Percentiles rank a stretch among this genome's conserved stretches.
These are phyloP conservation scores for Cucumis melo DNA, from an alignment of 306 rosid genomes.

Conservation along the genomic window DNA sequence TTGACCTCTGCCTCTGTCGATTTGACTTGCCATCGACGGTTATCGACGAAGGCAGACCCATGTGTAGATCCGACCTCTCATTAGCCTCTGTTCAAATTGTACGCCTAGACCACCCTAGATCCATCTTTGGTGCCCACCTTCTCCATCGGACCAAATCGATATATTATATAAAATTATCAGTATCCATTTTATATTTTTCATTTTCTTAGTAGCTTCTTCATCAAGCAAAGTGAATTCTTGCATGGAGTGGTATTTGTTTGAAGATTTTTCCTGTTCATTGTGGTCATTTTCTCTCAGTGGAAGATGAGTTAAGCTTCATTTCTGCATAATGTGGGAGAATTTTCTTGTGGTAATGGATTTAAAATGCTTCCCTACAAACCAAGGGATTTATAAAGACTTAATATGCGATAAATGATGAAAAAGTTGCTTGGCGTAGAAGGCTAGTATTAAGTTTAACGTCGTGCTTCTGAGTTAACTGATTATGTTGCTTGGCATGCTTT, in stretches of 20 bases:
- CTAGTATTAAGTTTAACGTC: not conserved
- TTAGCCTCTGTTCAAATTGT: too few relatives aligned
- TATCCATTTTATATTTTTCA: not conserved
- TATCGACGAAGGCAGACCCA: too few relatives aligned
- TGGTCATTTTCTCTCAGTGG: not conserved
- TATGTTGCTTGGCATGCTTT: conserved; percentile 11
- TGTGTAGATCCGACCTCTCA: too few relatives aligned
- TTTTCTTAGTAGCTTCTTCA: not conserved
- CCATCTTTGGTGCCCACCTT: too few relatives aligned
- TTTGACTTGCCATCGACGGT: too few relatives aligned
- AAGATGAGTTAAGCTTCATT: not conserved
- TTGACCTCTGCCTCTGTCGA: too few relatives aligned
- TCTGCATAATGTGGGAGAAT: not conserved
- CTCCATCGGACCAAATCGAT: too few relatives aligned
- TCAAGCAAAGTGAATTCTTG: not conserved
- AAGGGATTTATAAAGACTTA: not conserved
- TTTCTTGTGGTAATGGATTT: not conserved
- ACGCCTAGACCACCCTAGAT: too few relatives aligned
- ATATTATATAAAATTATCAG: too few relatives aligned
- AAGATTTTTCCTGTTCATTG: not conserved
- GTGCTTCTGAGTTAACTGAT: conserved; percentile 8
- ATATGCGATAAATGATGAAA: not conserved
- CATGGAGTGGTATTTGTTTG: not conserved
- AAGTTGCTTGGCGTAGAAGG: not conserved
- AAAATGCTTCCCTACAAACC: not conserved